These are phyloP conservation scores for Pseudogymnoascus sp. DNA, from an alignment of 2,329 filamentous ascomycete genomes.

Conservation along the genomic window DNA sequence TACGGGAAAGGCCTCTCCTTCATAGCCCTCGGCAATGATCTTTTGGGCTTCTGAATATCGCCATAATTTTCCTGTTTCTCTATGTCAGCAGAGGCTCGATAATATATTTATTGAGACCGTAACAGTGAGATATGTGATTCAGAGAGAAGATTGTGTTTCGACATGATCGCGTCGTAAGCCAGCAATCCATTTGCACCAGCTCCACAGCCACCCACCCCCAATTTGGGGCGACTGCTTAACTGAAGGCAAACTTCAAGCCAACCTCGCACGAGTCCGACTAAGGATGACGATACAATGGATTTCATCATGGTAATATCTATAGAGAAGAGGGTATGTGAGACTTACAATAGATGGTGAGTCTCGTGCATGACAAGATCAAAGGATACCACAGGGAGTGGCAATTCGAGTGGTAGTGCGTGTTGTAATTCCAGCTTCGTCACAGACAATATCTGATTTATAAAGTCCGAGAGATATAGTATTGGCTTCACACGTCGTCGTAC, in stretches of 20 bases:
- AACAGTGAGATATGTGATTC: slow-evolving; percentile 22
- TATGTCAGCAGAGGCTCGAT: not conserved
- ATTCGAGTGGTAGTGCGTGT: not conserved
- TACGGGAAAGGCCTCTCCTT: not conserved
- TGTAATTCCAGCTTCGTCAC: not conserved
- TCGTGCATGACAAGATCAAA: not conserved
- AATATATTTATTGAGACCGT: not conserved
- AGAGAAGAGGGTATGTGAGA: slow-evolving; percentile 1
- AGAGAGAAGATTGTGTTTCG: slow-evolving; percentile 47
- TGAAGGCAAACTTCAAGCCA: slow-evolving; percentile 15
- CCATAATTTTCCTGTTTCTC: not conserved
- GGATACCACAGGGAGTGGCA: not conserved
- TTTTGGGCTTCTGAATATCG: not conserved
- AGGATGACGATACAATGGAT: slow-evolving; percentile 90
- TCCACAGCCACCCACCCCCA: slow-evolving; percentile 13
- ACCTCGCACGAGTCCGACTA: slow-evolving; percentile 60
- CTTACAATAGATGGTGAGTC: not conserved
- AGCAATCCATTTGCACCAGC: slow-evolving; percentile 19
- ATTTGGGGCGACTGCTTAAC: slow-evolving; percentile 16
- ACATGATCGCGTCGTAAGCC: slow-evolving; percentile 32
- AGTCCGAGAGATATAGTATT: not conserved
- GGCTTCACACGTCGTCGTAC: slow-evolving; percentile 36
- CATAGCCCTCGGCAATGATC: not conserved
- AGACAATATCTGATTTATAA: not conserved
- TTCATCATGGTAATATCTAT: slow-evolving; percentile 59